Evolutionary conservation across 805 yeast genomes (phyloP), one percentile per base, ranked within the genome.

Genomic region (Candida quercuum): DNA sequence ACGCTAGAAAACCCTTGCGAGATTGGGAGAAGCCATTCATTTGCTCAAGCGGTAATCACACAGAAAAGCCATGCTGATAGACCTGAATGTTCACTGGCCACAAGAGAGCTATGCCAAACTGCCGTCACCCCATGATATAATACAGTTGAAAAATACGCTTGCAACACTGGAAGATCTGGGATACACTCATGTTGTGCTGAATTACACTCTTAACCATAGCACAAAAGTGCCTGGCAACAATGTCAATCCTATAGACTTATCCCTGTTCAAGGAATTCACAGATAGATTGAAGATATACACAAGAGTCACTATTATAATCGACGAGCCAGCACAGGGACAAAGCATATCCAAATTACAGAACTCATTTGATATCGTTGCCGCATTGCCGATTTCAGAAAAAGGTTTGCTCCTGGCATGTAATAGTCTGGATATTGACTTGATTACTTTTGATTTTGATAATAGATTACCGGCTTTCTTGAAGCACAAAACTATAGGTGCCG

Each of bases 401-500:
- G 85, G 88, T 5, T 64, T 93, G 13, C 79, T 83, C 33, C 63
- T 82, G 35, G 81, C 93, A 3, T 78, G 88, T 16, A 70, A 86
- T 2, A 77, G 78, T 40, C 64, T 88, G 32, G 96, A 88, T 41
- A 69, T 89, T 30, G 98, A 93, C 61, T 42, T 93, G 19, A 73
- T 93, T 15, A 78, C 96, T 1, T 71, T 93, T 38, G 78, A 83
- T 37, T 72, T 82, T 56, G 61, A 73, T 19, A 65, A 69, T 30
- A 72, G 86, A 40, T 60, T 87, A 33, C 91, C 95, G 0, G 80
- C 76, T 45, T 86, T 78, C 55, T 63, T 93, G 46, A 83, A 83
- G 49, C 96, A 88, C 62, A 87, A 88, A 50, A 77, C 86, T 1
- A 70, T 87, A 8, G 84, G 96, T 30, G 78, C 87, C 29, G 96